Conservation (phyloP, 2,329 filamentous ascomycete species). For the Pseudogymnoascus sp. region DNA sequence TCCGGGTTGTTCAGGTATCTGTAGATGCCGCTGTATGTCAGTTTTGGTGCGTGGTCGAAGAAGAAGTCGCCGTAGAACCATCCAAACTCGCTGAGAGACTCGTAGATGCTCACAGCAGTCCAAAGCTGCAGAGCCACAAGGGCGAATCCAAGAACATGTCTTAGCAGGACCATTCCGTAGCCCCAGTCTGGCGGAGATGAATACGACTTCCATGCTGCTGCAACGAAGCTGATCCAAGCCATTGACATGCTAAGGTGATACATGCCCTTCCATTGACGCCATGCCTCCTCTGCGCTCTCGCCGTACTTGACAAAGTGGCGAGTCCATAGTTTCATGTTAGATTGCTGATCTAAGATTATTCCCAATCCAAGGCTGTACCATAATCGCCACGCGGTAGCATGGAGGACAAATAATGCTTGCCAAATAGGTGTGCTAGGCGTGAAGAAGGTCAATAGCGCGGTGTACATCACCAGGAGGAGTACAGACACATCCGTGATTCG, state of each 20-base stretch:
- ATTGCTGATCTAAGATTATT: slow-evolving; percentile 75
- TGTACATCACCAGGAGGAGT: slow-evolving; percentile 66
- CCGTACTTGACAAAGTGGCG: slow-evolving; percentile 96
- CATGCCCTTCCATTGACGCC: slow-evolving; percentile 95
- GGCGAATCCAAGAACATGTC: slow-evolving; percentile 75
- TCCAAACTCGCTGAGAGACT: slow-evolving; percentile 91
- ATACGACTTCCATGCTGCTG: slow-evolving; percentile 96
- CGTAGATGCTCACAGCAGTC: slow-evolving; percentile 89
- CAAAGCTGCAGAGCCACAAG: slow-evolving; percentile 83
- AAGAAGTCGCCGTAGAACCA: slow-evolving; percentile 99
- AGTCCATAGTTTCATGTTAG: slow-evolving; percentile 87
- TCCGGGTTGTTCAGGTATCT: slow-evolving; percentile 97
- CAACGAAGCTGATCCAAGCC: slow-evolving; percentile 81
- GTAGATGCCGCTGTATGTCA: slow-evolving; percentile 96
- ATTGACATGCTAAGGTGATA: slow-evolving; percentile 89
- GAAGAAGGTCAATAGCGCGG: slow-evolving; percentile 62
- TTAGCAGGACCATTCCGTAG: slow-evolving; percentile 74
- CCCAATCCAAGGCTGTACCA: slow-evolving; percentile 91
- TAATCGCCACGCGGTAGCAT: slow-evolving; percentile 74
- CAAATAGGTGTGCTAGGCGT: slow-evolving; percentile 70
- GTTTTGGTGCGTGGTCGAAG: slow-evolving; percentile 77
- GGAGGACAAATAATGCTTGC: slow-evolving; percentile 70
- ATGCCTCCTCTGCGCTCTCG: slow-evolving; percentile 81
- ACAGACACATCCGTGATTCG: slow-evolving; percentile 77
- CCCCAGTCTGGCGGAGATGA: slow-evolving; percentile 76